phyloP scores from a whole-genome alignment of 306 rosid species.

The Mimosa pudica region DNA sequence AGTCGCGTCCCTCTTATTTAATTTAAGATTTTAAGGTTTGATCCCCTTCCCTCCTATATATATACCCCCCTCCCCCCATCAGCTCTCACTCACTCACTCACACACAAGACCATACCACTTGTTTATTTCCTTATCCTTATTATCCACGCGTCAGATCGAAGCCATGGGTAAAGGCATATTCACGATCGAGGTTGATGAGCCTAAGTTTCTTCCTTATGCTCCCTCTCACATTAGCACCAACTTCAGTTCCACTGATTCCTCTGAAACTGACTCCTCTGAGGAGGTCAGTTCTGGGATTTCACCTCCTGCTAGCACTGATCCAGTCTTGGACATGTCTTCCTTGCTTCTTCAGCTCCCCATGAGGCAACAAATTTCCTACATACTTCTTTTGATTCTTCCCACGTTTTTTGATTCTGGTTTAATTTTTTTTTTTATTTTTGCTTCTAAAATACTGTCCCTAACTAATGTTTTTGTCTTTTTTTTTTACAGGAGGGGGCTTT shows the following conservation, averaged over 20 bases:
- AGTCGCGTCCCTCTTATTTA: not conserved
- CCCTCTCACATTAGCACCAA: conserved; percentile 25
- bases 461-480: conserved; percentile 20
- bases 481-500: conserved; percentile 50
- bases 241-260: conserved; percentile 30
- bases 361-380: conserved; percentile 31
- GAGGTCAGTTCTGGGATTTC: conserved; percentile 40
- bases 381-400: not conserved
- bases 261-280: conserved; percentile 34
- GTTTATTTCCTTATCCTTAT: no score
- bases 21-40: not conserved
- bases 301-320: conserved; percentile 7
- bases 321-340: conserved; percentile 44
- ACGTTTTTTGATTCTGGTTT: not conserved
- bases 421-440: not conserved
- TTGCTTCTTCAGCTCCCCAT: conserved; percentile 49
- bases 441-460: not conserved
- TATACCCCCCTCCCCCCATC: not conserved
- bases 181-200: no score
- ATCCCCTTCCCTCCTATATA: no score
- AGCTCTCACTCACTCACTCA: no score
- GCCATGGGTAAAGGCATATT: no score
- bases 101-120: no score
- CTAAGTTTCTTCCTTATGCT: not conserved
- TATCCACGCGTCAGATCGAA: no score